Percentiles rank a stretch among this genome's conserved stretches.
Evolutionary conservation across 192 early-diverging fungal genomes (phyloP).

Genomic region (Entomortierella beljakovae): DNA sequence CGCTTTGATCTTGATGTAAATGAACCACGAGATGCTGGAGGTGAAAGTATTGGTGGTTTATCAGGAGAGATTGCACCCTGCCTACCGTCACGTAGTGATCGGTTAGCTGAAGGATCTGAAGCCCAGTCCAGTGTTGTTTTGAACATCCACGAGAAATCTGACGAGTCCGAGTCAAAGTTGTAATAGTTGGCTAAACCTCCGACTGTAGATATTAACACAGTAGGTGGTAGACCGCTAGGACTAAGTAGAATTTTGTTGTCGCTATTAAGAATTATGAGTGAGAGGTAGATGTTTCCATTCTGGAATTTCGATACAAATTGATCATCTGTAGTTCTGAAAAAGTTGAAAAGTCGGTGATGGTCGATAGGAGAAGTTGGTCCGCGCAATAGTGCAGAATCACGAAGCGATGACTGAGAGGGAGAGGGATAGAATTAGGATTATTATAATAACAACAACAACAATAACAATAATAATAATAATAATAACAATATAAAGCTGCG

Average conservation of each 20-base stretch:
- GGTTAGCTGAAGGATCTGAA: slow-evolving; percentile 7
- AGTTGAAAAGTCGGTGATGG: slow-evolving; percentile 37
- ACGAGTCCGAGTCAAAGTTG: slow-evolving; percentile 45
- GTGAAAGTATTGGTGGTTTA: slow-evolving; percentile 5
- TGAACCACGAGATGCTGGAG: slow-evolving; percentile 27
- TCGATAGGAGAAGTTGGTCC: slow-evolving; percentile 41
- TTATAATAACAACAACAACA: background rate
- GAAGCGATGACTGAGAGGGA: slow-evolving; percentile 20
- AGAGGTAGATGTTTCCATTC: slow-evolving; percentile 55
- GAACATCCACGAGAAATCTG: slow-evolving; percentile 54
- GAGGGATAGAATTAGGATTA: background rate
- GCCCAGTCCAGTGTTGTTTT: slow-evolving; percentile 51
- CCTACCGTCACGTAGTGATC: background rate
- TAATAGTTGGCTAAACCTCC: slow-evolving; percentile 34
- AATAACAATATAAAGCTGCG: too few species aligned
- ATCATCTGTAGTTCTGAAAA: slow-evolving; percentile 42
- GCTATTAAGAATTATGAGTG: slow-evolving; percentile 54
- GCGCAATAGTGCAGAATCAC: slow-evolving; percentile 26
- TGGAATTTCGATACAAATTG: slow-evolving; percentile 49
- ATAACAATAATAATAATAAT: too few species aligned
- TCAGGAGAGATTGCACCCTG: background rate
- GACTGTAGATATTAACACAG: slow-evolving; percentile 33
- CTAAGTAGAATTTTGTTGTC: slow-evolving; percentile 56
- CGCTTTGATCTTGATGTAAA: slow-evolving; percentile 19
- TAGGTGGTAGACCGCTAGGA: slow-evolving; percentile 28